Evolutionary conservation across 176 grass and related monocot genomes (phyloP).

Genomic region (Paspalum notatum): DNA sequence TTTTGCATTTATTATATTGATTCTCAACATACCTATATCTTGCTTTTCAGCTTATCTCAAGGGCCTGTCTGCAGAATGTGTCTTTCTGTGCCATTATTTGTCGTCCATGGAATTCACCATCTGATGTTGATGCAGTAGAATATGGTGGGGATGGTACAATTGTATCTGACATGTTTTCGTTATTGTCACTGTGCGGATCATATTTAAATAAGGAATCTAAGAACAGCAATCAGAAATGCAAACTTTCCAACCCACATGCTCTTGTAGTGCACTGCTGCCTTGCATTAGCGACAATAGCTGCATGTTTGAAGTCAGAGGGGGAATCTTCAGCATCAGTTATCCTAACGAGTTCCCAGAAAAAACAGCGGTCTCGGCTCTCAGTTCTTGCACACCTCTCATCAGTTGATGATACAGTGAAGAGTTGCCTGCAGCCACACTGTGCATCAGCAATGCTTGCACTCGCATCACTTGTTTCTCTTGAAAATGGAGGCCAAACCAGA

Average conservation of each 20-base stretch:
- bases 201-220: conserved; percentile 84
- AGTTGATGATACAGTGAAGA: conserved; percentile 73
- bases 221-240: conserved; percentile 73
- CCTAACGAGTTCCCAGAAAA: conserved; percentile 67
- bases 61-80: conserved; percentile 65
- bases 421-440: conserved; percentile 74
- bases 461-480: conserved; percentile 69
- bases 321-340: conserved; percentile 62
- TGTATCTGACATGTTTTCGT: conserved; percentile 72
- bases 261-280: conserved; percentile 77
- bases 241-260: conserved; percentile 82
- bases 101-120: conserved; percentile 53
- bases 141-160: conserved; percentile 84
- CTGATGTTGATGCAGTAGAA: conserved; percentile 56
- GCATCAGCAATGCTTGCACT: conserved; percentile 78
- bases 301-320: conserved; percentile 54
- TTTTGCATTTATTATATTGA: conserved; percentile 17
- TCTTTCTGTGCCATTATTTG: conserved; percentile 66
- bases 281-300: conserved; percentile 67
- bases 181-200: conserved; percentile 77
- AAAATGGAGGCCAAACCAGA: conserved; percentile 58
- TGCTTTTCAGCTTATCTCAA: conserved; percentile 86
- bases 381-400: conserved; percentile 82
- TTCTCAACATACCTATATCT: conserved; percentile 38
- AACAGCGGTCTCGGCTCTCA: conserved; percentile 65